phyloP scores from a whole-genome alignment of 1,284 basidiomycete species.

The Cryptococcus sp. region DNA sequence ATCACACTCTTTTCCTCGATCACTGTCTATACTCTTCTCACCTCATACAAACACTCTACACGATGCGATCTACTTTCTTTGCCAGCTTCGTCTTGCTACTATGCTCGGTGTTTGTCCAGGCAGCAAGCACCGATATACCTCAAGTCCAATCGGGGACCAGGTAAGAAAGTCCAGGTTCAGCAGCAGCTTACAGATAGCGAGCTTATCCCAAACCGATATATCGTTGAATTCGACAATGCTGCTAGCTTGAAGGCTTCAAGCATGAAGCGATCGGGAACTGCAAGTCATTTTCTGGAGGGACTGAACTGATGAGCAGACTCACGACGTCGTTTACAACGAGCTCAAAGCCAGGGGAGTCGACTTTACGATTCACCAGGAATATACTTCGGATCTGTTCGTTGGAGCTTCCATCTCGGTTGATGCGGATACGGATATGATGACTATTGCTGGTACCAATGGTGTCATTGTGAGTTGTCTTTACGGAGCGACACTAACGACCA shows the following conservation, averaged over 20 bases:
- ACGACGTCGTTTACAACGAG: conserved; percentile 47
- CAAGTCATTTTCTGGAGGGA: neutral
- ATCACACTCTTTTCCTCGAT: neutral
- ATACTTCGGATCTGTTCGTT: conserved; percentile 50
- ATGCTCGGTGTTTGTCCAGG: neutral
- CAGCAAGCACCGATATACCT: neutral
- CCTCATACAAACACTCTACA: neutral
- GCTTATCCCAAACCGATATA: conserved; percentile 34
- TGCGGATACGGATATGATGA: conserved; percentile 20
- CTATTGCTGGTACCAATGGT: conserved; percentile 23
- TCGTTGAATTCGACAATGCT: conserved; percentile 39
- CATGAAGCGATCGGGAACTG: conserved; percentile 12
- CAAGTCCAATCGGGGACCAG: neutral
- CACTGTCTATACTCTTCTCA: neutral
- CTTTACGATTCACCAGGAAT: conserved; percentile 50
- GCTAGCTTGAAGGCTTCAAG: conserved; percentile 22
- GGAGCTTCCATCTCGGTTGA: conserved; percentile 50
- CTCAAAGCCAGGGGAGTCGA: conserved; percentile 44
- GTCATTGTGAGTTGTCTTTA: conserved; percentile 17
- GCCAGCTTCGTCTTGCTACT: neutral
- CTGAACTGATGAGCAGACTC: conserved; percentile 20
- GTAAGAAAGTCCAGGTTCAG: too few species aligned
- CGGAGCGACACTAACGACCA: conserved; percentile 3
- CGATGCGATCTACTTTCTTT: neutral
- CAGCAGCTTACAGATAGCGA: neutral